Percentiles rank a stretch among this genome's conserved stretches.
Evolutionary conservation across 129 eudicot species (phyloP).

Genomic region (Glebionis coronaria): DNA sequence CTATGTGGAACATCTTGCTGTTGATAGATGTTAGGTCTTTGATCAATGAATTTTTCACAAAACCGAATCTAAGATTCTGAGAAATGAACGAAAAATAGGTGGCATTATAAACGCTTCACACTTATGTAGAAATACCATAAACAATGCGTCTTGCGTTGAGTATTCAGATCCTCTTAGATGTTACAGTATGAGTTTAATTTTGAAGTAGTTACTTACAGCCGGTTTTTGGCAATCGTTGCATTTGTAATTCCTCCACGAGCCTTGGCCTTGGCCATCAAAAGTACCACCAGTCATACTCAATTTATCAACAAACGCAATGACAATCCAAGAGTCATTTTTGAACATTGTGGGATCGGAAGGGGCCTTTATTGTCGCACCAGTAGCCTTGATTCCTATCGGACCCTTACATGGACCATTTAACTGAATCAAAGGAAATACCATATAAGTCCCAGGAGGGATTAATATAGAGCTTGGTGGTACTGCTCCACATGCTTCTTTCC

Average conservation of each 20-base stretch:
- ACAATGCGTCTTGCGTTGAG: too few relatives aligned
- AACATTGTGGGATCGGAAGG: conserved; percentile 32
- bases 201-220: conserved; percentile 12
- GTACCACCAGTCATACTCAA: conserved; percentile 44
- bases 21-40: conserved; percentile 36
- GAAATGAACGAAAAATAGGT: not conserved
- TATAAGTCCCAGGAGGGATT: conserved; percentile 33
- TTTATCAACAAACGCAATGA: conserved; percentile 21
- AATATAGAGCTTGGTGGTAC: conserved; percentile 22
- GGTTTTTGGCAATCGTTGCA: conserved; percentile 17
- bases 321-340: conserved; percentile 30
- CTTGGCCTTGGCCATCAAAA: conserved; percentile 49
- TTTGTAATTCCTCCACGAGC: conserved; percentile 16
- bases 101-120: too few relatives aligned
- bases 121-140: too few relatives aligned
- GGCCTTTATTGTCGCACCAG: conserved; percentile 36
- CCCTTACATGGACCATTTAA: conserved; percentile 33
- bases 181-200: too few relatives aligned
- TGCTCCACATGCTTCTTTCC: conserved; percentile 32
- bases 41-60: conserved; percentile 30
- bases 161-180: too few relatives aligned
- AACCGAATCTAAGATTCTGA: conserved; percentile 33
- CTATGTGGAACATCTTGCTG: conserved; percentile 51
- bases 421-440: conserved; percentile 7
- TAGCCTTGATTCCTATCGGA: conserved; percentile 29